Conservation (phyloP, 345 rosid species). For the Euphorbia pulcherrima region DNA sequence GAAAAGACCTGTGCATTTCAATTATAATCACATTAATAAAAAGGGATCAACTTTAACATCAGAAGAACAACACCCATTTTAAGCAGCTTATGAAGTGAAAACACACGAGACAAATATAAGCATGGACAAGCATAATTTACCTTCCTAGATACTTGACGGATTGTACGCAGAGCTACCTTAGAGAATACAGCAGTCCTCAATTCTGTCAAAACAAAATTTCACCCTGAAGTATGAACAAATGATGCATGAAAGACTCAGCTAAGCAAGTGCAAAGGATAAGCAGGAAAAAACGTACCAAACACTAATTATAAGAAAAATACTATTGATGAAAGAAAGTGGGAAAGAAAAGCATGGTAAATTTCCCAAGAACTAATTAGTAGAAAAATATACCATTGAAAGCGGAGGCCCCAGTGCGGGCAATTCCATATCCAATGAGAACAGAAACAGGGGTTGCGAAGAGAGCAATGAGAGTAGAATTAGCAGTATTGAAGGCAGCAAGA, state of each 20-base stretch:
- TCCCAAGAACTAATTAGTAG: neutral
- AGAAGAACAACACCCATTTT: neutral
- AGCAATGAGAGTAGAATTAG: constrained; percentile 57
- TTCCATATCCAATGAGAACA: constrained; percentile 84
- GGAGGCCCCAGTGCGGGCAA: constrained; percentile 75
- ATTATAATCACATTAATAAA: neutral
- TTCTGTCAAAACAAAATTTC: constrained; percentile 44
- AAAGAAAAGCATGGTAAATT: neutral
- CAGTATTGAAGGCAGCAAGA: constrained; percentile 48
- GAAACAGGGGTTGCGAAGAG: constrained; percentile 83
- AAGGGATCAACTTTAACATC: constrained; percentile 1
- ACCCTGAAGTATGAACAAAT: constrained; percentile 1
- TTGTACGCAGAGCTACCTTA: constrained; percentile 83
- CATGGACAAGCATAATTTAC: constrained; percentile 32
- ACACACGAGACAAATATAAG: neutral
- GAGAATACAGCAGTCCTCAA: constrained; percentile 94
- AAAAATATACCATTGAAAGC: constrained; percentile 75
- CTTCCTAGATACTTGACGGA: constrained; percentile 89
- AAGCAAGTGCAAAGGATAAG: neutral
- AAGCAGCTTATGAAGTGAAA: neutral
- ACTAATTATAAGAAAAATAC: neutral
- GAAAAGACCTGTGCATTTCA: constrained; percentile 65
- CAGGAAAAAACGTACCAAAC: neutral
- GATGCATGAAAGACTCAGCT: neutral
- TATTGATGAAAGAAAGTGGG: constrained; percentile 13